phyloP scores from a whole-genome alignment of 345 rosid genomes.

The Brassica carinata region DNA sequence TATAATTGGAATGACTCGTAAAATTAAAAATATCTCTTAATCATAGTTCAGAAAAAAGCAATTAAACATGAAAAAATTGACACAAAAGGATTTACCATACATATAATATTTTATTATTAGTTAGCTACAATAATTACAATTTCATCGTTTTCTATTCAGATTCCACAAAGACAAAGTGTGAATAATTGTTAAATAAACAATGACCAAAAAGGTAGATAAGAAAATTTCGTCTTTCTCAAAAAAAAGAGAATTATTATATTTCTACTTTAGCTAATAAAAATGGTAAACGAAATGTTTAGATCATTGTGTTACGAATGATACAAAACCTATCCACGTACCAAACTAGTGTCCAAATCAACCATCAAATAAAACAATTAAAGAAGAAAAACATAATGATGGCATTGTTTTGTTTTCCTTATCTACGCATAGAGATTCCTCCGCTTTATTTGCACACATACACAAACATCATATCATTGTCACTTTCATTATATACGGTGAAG shows the following conservation, averaged over 20 bases:
- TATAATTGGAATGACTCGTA: not conserved
- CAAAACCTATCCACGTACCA: constrained; percentile 16
- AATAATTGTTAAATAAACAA: not conserved
- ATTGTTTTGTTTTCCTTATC: constrained; percentile 23
- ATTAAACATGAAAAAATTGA: not conserved
- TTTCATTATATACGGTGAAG: constrained; percentile 25
- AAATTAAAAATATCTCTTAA: not conserved
- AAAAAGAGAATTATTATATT: not conserved
- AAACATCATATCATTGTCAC: constrained; percentile 29
- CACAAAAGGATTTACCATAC: not conserved
- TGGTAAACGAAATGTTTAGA: constrained; percentile 6
- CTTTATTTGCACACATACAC: constrained; percentile 34
- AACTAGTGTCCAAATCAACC: constrained; percentile 24
- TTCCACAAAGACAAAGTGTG: not conserved
- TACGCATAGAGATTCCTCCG: constrained; percentile 42
- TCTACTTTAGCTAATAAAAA: constrained; percentile 7
- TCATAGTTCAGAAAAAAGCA: not conserved
- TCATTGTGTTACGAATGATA: constrained; percentile 21
- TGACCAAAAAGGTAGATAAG: not conserved
- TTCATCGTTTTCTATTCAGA: not conserved
- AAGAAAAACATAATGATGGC: constrained; percentile 34
- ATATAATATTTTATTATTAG: not conserved
- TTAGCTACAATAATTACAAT: not conserved
- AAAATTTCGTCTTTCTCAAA: not conserved
- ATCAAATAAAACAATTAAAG: constrained; percentile 12